Evolutionary conservation across 2,329 filamentous ascomycete species (phyloP).

Genomic region (Harringtonia lauricola): DNA sequence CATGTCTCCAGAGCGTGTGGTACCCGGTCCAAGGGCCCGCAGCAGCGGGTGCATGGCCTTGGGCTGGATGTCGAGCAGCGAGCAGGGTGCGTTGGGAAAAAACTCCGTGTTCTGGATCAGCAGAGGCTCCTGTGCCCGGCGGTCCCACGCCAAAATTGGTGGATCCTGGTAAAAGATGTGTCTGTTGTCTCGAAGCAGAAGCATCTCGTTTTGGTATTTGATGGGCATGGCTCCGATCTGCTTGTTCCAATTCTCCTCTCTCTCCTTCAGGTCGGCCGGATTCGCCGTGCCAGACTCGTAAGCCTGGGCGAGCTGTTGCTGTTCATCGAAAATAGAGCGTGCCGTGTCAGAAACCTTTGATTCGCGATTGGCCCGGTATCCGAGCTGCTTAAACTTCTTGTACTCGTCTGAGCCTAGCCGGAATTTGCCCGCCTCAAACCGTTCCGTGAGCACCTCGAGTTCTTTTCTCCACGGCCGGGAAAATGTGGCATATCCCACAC

Average conservation of each 20-base stretch:
- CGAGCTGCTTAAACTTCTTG: constrained; percentile 8
- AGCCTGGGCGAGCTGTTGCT: constrained; percentile 13
- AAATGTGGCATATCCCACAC: constrained; percentile 7
- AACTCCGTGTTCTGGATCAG: constrained; percentile 48
- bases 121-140: constrained; percentile 60
- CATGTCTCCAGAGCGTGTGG: constrained; percentile 32
- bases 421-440: constrained; percentile 11
- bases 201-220: constrained; percentile 9
- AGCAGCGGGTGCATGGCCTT: constrained; percentile 37
- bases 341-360: constrained; percentile 9
- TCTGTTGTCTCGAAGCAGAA: constrained; percentile 38
- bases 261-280: not conserved
- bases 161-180: constrained; percentile 36
- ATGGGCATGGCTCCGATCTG: constrained; percentile 3
- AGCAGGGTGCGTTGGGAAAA: constrained; percentile 46
- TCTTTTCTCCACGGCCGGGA: constrained; percentile 31
- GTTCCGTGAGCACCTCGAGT: constrained; percentile 26
- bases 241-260: constrained; percentile 6
- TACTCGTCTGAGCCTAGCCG: not conserved
- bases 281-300: constrained; percentile 6
- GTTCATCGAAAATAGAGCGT: constrained; percentile 14
- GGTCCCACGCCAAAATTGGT: constrained; percentile 55
- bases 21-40: constrained; percentile 29
- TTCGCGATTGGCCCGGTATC: constrained; percentile 7
- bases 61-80: constrained; percentile 59